Base-by-base conservation (phyloP, 257 asterid species). In the Ocimum tenuiflorum region DNA sequence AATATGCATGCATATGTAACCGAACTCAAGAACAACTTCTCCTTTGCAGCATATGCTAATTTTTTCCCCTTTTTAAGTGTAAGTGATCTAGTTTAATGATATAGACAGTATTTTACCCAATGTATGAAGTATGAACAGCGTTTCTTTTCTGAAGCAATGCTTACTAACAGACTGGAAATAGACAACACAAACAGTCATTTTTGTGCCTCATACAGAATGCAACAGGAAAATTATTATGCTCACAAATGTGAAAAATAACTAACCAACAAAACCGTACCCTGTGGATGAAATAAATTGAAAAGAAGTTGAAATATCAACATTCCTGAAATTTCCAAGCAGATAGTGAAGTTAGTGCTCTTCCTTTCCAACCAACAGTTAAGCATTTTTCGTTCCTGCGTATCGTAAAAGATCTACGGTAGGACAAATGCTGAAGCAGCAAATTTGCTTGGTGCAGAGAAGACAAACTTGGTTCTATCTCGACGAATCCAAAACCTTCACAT, bases 281-380 rank as follows among this genome's bases (percentile, higher is more conserved):
- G 42, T 36, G 17, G 17, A 41, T 41, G 47, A 13, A 41, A 41
- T 41, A 11, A 12, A 41, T 11, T 11, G 17, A 43, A 43, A 43
- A 20, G 38, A 8, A 27, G 13, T 39, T 38, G 58, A 42, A 17
- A 43, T 17, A 1, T 20, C 50, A 50, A 35, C n/a, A 20, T 46
- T 73, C 24, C 10, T 19, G 46, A 38, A 78, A 61, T 61, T 63
- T 79, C 89, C 87, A 81, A 31, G 80, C 82, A 50, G 85, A 80
- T 56, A 80, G 66, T 31, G 81, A 68, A 49, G 8, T 29, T 29
- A 73, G 59, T 23, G 79, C 73, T 2, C 77, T 79, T 20, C 85
- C 88, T 72, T 85, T 80, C 85, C 88, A 85, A 24, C 91, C 86
- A 38, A 82, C 29, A 0, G 65, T 65, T 27, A 85, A 60, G 38